phyloP scores from a whole-genome alignment of 2,329 filamentous ascomycete species.

The Cercospora sojina region DNA sequence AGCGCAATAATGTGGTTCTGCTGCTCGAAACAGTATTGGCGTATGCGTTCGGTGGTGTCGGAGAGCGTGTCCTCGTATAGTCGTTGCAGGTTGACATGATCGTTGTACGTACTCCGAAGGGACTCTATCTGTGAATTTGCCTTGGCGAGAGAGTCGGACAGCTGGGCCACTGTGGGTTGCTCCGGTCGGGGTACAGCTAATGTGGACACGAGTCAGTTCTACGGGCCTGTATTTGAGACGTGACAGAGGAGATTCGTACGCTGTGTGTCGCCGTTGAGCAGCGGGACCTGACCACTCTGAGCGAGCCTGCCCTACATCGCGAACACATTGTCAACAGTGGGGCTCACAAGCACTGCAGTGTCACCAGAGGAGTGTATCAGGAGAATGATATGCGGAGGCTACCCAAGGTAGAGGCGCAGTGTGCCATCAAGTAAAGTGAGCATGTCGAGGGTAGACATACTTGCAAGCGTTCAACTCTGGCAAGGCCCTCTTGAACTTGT shows the following conservation, averaged over 20 bases:
- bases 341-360: background rate
- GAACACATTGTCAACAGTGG: background rate
- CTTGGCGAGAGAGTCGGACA: conserved; percentile 32
- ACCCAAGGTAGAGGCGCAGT: background rate
- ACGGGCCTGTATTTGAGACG: background rate
- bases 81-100: conserved; percentile 32
- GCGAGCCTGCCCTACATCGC: conserved; percentile 26
- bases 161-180: conserved; percentile 34
- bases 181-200: conserved; percentile 25
- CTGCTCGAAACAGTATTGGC: conserved; percentile 42
- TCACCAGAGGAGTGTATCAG: background rate
- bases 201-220: background rate
- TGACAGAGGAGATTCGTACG: conserved; percentile 20
- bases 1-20: conserved; percentile 46
- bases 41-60: conserved; percentile 35
- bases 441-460: conserved; percentile 11
- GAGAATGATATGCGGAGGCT: background rate
- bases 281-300: conserved; percentile 26
- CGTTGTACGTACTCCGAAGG: conserved; percentile 31
- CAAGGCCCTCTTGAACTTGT: conserved; percentile 36
- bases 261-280: conserved; percentile 27
- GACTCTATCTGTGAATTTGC: conserved; percentile 31
- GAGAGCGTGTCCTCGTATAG: conserved; percentile 45
- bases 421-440: background rate
- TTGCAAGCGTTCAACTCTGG: conserved; percentile 33